Percentiles rank a stretch among this genome's conserved stretches.
Evolutionary conservation across 306 rosid genomes (phyloP).

Genomic region (Echinosophora koreensis): DNA sequence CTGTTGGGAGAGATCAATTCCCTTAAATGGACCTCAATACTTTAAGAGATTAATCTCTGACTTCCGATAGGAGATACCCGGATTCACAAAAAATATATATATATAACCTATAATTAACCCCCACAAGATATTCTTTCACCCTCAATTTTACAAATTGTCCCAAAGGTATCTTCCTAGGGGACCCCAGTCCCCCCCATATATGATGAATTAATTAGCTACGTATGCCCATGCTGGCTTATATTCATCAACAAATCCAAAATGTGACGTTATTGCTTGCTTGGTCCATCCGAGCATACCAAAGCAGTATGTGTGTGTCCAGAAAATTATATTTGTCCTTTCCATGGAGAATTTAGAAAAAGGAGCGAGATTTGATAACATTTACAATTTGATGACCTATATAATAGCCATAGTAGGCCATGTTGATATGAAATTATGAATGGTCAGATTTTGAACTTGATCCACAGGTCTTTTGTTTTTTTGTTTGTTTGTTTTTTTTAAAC

Average conservation of each 20-base stretch:
- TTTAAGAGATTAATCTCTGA: too few species aligned
- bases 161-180: constrained; percentile 29
- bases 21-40: too few species aligned
- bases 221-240: not conserved
- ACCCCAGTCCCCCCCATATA: constrained; percentile 20
- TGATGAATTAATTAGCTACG: constrained; percentile 13
- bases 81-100: too few species aligned
- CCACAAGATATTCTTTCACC: not conserved
- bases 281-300: constrained; percentile 18
- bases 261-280: constrained; percentile 31
- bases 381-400: not conserved
- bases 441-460: not conserved
- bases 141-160: not conserved
- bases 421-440: not conserved
- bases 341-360: not conserved
- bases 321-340: constrained; percentile 4
- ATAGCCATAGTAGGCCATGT: not conserved
- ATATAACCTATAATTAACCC: not conserved
- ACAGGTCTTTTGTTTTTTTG: too few species aligned
- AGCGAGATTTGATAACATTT: not conserved
- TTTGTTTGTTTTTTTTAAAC: too few species aligned
- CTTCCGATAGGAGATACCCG: too few species aligned
- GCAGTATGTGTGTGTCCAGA: not conserved
- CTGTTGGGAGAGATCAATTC: too few species aligned
- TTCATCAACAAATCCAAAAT: constrained; percentile 17